Evolutionary conservation across 495 filamentous ascomycete species (phyloP).

Genomic region (Hamigera avellanea): DNA sequence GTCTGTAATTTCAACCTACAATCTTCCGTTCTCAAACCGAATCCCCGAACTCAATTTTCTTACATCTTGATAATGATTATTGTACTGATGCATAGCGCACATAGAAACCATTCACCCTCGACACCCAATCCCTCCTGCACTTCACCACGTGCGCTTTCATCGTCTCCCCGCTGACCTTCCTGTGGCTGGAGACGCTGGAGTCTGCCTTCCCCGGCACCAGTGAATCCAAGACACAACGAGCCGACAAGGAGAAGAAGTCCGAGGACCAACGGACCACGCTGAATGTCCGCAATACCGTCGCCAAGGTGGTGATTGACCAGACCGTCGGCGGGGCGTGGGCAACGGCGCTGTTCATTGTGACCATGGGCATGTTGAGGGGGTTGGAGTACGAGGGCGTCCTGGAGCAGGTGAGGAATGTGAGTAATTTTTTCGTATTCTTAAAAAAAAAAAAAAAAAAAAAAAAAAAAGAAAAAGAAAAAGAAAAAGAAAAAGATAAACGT

Average conservation of each 20-base stretch:
- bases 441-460: too few relatives aligned
- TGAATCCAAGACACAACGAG: slow-evolving; percentile 10
- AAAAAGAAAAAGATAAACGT: neutral
- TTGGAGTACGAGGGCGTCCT: slow-evolving; percentile 12
- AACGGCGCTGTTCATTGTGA: slow-evolving; percentile 54
- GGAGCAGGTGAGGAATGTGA: slow-evolving; percentile 23
- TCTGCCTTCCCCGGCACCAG: slow-evolving; percentile 32
- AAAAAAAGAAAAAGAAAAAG: too few relatives aligned
- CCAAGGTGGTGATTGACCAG: slow-evolving; percentile 72
- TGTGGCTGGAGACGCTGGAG: slow-evolving; percentile 58
- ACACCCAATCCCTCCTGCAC: slow-evolving; percentile 51
- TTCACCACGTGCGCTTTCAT: slow-evolving; percentile 63
- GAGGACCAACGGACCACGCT: slow-evolving; percentile 21
- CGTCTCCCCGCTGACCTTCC: slow-evolving; percentile 62
- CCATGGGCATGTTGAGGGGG: slow-evolving; percentile 35
- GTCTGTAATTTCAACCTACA: too few relatives aligned
- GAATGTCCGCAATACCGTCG: slow-evolving; percentile 55
- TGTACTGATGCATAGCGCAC: neutral
- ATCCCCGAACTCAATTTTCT: neutral
- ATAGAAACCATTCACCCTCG: slow-evolving; percentile 29
- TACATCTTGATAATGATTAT: neutral
- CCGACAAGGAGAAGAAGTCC: slow-evolving; percentile 9
- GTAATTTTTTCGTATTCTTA: slow-evolving; percentile 5
- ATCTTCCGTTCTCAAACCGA: too few relatives aligned
- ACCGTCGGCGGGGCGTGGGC: slow-evolving; percentile 63